phyloP scores from a whole-genome alignment of 768 basidiomycete species.

The Candolleomyces aberdarensis region DNA sequence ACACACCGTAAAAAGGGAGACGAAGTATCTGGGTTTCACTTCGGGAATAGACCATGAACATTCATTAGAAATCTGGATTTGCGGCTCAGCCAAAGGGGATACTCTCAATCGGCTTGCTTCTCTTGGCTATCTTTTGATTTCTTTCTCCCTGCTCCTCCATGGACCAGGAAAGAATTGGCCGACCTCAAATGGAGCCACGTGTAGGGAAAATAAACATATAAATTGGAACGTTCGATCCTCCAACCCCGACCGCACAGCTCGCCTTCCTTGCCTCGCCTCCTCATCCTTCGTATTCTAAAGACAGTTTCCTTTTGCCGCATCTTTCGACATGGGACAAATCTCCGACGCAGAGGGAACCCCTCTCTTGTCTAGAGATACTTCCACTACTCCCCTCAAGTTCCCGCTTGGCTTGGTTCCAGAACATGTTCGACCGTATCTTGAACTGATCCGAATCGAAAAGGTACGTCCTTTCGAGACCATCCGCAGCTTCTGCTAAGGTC shows the following conservation, averaged over 20 bases:
- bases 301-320: background rate
- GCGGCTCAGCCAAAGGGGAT: too few species aligned
- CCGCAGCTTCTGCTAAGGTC: background rate
- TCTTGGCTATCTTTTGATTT: too few species aligned
- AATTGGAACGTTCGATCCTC: too few species aligned
- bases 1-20: too few species aligned
- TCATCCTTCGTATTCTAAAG: background rate
- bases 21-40: too few species aligned
- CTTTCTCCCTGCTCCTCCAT: too few species aligned
- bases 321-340: constrained; percentile 16
- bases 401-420: constrained; percentile 30
- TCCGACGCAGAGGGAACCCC: constrained; percentile 18
- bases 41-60: too few species aligned
- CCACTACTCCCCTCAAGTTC: constrained; percentile 21
- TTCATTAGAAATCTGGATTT: too few species aligned
- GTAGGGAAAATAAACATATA: too few species aligned
- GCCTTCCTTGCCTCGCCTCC: background rate
- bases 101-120: too few species aligned
- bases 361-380: constrained; percentile 20
- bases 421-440: constrained; percentile 38
- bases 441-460: constrained; percentile 50
- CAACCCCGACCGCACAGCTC: background rate
- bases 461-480: constrained; percentile 17
- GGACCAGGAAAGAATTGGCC: too few species aligned
- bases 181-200: too few species aligned